Evolutionary conservation across 768 basidiomycete genomes (phyloP), one percentile per base, ranked within the genome.

Genomic region (Boletus vermiculosoides): DNA sequence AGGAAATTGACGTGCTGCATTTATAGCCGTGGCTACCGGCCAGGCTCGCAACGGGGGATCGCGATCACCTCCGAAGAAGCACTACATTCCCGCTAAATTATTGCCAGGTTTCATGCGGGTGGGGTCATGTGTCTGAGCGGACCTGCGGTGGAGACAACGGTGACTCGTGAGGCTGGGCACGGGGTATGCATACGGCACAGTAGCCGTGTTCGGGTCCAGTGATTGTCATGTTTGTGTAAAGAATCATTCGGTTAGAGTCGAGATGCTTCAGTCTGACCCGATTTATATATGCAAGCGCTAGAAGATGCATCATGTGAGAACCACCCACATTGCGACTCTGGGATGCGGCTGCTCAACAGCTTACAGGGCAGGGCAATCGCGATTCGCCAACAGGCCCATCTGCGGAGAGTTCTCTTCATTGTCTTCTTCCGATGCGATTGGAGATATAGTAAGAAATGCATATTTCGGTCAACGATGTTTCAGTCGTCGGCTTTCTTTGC

Each of bases 21-120:
- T 67, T 67, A 67, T 67, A 67, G 48, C n/a, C 45, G 9, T 16
- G 22, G 39, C 39, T 8, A 28, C 39, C 5, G 28, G 16, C 5
- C 12, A 28, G 22, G 34, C 15, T 28, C 42, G 20, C 16, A 12
- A 50, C n/a, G 33, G 33, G 33, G 33, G 11, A 34, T 34, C 33
- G 13, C 11, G 33, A 34, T 12, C 33, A 34, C 33, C 33, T 34
- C 33, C 33, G 33, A 34, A 12, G 41, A 54, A 54, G 54, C n/a
- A 25, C 34, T 39, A 41, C n/a, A 60, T 59, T 65, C 25, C 58
- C 56, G 52, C 40, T 41, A 36, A n/a, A n/a, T n/a, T n/a, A 28
- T 39, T 50, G 16, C 12, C 16, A 25, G 18, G 39, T 37, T 36
- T 39, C 23, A 23, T 47, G 18, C 33, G 3, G 22, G 31, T 23